Conservation (phyloP, 2,329 filamentous ascomycete species). For the Xylaria multiplex region DNA sequence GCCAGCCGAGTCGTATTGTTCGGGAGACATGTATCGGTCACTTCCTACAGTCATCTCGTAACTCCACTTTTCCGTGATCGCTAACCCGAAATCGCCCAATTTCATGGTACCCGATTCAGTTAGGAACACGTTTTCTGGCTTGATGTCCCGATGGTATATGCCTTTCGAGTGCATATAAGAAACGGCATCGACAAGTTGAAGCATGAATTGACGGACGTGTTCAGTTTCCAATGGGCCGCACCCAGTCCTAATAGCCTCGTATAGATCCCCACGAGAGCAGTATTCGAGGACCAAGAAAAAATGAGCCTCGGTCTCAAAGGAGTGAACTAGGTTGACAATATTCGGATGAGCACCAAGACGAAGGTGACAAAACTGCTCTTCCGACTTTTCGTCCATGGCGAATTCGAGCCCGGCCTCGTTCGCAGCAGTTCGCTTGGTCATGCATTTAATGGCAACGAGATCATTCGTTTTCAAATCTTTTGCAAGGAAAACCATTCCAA, state of each 20-base stretch:
- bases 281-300: constrained; percentile 94
- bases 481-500: constrained; percentile 97
- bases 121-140: constrained; percentile 99
- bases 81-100: constrained; percentile 94
- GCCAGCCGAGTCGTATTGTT: constrained; percentile 91
- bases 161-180: constrained; percentile 90
- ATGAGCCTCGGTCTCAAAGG: constrained; percentile 92
- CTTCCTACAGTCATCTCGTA: constrained; percentile 94
- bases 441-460: constrained; percentile 92
- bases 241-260: constrained; percentile 92
- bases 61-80: constrained; percentile 89
- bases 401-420: constrained; percentile 70
- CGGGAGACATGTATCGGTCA: constrained; percentile 98
- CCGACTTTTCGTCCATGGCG: constrained; percentile 82
- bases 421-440: constrained; percentile 81
- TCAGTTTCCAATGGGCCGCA: constrained; percentile 93
- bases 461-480: constrained; percentile 80
- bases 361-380: constrained; percentile 82
- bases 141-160: constrained; percentile 97
- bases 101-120: constrained; percentile 89
- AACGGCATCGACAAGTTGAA: constrained; percentile 89
- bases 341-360: constrained; percentile 84
- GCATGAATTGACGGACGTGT: constrained; percentile 97
- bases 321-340: constrained; percentile 90
- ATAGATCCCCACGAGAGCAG: constrained; percentile 93